Evolutionary conservation across 2,329 filamentous ascomycete species (phyloP).

Genomic region (Trichophyton verrucosum): DNA sequence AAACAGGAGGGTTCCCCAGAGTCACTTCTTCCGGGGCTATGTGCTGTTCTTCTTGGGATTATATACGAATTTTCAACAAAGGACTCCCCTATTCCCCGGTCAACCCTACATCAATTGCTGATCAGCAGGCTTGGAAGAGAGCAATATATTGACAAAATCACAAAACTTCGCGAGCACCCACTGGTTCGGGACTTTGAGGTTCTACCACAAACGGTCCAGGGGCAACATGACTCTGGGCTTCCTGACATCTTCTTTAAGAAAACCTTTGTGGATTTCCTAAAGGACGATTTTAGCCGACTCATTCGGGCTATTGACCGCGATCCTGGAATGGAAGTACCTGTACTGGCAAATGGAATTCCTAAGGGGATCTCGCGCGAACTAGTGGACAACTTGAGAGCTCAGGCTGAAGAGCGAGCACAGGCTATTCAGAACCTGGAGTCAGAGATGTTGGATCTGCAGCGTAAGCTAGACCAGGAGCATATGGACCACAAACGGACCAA

Average conservation of each 20-base stretch:
- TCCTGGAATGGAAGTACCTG: conserved; percentile 72
- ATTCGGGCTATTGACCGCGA: conserved; percentile 79
- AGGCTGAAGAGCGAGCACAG: conserved; percentile 61
- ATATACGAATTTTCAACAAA: conserved; percentile 97
- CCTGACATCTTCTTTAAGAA: conserved; percentile 78
- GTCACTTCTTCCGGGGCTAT: conserved; percentile 65
- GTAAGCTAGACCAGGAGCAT: conserved; percentile 56
- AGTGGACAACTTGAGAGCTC: conserved; percentile 68
- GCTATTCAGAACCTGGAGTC: conserved; percentile 46
- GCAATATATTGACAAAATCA: conserved; percentile 71
- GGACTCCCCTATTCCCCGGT: conserved; percentile 77
- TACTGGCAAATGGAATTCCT: conserved; percentile 65
- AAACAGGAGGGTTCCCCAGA: conserved; percentile 50
- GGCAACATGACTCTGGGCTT: conserved; percentile 42
- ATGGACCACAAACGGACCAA: conserved; percentile 57
- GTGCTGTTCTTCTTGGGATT: conserved; percentile 71
- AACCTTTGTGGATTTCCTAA: conserved; percentile 83
- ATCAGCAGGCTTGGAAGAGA: conserved; percentile 68
- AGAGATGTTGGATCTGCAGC: conserved; percentile 42
- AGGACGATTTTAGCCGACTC: conserved; percentile 85
- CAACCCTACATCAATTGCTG: conserved; percentile 68
- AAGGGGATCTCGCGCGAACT: conserved; percentile 90
- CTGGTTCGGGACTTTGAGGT: conserved; percentile 84
- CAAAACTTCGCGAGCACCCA: conserved; percentile 62
- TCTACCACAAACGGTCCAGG: conserved; percentile 54